phyloP scores from a whole-genome alignment of 2,329 filamentous ascomycete genomes.

The Calycina herbarum region DNA sequence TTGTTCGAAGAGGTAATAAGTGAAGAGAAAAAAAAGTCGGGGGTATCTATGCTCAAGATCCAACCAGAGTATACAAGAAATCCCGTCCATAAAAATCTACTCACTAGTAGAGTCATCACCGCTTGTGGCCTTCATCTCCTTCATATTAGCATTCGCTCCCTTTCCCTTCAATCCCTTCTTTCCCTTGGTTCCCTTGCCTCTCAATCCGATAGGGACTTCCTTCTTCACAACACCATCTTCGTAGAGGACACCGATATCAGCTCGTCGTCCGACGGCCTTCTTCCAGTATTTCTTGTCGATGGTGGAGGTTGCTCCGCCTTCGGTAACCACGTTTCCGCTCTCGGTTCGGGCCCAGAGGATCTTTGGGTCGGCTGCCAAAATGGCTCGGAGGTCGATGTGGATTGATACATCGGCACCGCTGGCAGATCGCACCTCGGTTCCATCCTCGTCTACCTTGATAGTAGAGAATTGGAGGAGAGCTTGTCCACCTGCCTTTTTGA shows the following conservation, averaged over 20 bases:
- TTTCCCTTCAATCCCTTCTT: constrained; percentile 42
- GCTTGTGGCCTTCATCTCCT: constrained; percentile 35
- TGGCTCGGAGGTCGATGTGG: constrained; percentile 42
- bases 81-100: constrained; percentile 17
- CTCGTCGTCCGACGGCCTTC: constrained; percentile 43
- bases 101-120: constrained; percentile 34
- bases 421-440: constrained; percentile 34
- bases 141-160: constrained; percentile 31
- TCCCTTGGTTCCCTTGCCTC: constrained; percentile 44
- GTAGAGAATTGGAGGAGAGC: constrained; percentile 35
- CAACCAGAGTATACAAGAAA: constrained; percentile 12
- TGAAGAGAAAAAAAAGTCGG: not conserved
- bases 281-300: constrained; percentile 43
- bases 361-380: constrained; percentile 38
- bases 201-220: constrained; percentile 44
- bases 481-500: constrained; percentile 45
- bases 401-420: constrained; percentile 44
- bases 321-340: constrained; percentile 40
- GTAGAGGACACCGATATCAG: constrained; percentile 45
- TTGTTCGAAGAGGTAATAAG: not conserved
- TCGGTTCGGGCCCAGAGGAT: constrained; percentile 43
- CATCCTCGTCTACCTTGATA: constrained; percentile 36
- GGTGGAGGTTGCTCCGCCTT: constrained; percentile 30
- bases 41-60: constrained; percentile 4
- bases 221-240: constrained; percentile 46